Evolutionary conservation across 139 green algal species (phyloP).

Genomic region (Picochlorum sp.): DNA sequence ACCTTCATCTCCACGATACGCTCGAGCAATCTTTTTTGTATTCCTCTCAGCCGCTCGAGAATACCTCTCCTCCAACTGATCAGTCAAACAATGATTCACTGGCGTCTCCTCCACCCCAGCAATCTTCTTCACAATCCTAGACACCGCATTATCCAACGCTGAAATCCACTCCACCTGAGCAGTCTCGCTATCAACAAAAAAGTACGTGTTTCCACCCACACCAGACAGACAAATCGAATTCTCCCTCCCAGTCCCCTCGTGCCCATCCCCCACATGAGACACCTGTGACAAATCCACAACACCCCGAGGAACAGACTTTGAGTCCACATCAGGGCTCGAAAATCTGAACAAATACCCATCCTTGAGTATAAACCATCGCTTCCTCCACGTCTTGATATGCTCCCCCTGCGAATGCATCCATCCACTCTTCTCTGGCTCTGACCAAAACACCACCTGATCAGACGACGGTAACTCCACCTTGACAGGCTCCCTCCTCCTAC

Average conservation of each 20-base stretch:
- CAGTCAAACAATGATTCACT: neutral
- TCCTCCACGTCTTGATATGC: conserved; percentile 75
- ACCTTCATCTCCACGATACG: conserved; percentile 5
- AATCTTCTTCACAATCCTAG: conserved; percentile 50
- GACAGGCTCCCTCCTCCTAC: conserved; percentile 11
- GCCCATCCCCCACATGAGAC: conserved; percentile 60
- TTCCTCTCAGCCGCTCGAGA: neutral
- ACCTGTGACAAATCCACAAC: conserved; percentile 71
- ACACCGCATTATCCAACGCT: conserved; percentile 62
- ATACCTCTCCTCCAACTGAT: conserved; percentile 1
- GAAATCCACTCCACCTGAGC: conserved; percentile 84
- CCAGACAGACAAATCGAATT: conserved; percentile 80
- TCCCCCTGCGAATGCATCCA: conserved; percentile 86
- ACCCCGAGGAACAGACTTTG: conserved; percentile 63
- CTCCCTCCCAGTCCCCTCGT: conserved; percentile 40
- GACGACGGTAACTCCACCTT: conserved; percentile 39
- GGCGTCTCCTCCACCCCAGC: conserved; percentile 61
- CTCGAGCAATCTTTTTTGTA: neutral
- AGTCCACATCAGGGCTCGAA: conserved; percentile 45
- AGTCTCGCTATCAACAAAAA: conserved; percentile 75
- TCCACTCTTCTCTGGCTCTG: conserved; percentile 65
- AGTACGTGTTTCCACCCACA: conserved; percentile 53
- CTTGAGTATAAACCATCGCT: conserved; percentile 91
- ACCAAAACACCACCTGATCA: conserved; percentile 86
- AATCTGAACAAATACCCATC: conserved; percentile 80